Evolutionary conservation across 805 yeast species (phyloP), one percentile per base, ranked within the genome.

Genomic region (Yamadazyma insecticola): DNA sequence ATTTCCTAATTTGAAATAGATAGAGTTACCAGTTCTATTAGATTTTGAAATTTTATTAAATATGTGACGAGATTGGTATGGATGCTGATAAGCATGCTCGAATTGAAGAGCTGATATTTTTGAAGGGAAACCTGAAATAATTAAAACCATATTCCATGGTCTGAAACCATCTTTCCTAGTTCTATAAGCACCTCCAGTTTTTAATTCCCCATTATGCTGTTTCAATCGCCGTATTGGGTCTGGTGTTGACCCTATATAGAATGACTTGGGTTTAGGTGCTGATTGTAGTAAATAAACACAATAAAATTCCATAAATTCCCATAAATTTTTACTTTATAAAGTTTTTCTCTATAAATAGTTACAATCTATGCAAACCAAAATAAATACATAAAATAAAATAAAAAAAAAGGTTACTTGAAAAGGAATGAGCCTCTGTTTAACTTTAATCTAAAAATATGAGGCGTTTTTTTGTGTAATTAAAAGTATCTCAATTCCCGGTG

Each of bases 41-140:
- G 51, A 60, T n/a, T n/a, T n/a, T 1, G 65, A 55, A 8, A 74
- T 49, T 30, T 80, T 52, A 8, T 51, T 50, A 2, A 54, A 47
- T 3, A 84, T 74, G 47, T 76, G 85, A 22, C 87, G 60, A 0
- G 94, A 79, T 30, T 63, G 66, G 39, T 78, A 65, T 1, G 79
- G 63, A 51, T 84, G 92, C 44, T 85, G 95, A 75, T 84, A 80
- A 1, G 94, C 89, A 54, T 82, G 88, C 47, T 86, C 95, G 53
- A 85, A 85, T 52, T 56, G 89, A 30, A 86, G 55, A 0, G 94
- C 94, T 3, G 79, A 55, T 3, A 78, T 63, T 38, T 74, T 76
- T 5, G 77, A 74, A 0, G 86, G 86, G 48, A 86, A 85, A 2
- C 89, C 88, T 45, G 80, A 63, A 0, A 86, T 81, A 2, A 78